Conservation (phyloP, 2,329 filamentous ascomycete species). For the Arthrobotrys sinensis region DNA sequence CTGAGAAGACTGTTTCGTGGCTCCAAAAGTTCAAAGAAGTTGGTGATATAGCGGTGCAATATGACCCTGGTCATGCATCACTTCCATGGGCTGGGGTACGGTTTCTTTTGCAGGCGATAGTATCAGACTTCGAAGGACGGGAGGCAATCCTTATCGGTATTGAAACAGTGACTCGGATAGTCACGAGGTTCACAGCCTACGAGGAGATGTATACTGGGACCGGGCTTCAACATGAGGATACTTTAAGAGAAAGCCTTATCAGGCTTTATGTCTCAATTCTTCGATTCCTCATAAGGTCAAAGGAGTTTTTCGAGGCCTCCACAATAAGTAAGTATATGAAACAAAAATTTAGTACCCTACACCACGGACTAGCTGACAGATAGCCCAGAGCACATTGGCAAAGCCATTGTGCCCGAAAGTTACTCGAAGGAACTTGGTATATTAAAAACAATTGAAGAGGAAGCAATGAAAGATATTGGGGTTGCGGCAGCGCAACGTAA, state of each 20-base stretch:
- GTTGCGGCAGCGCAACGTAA: conserved; percentile 11
- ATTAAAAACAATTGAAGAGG: not conserved
- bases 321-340: not conserved
- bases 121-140: conserved; percentile 15
- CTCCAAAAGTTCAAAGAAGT: conserved; percentile 64
- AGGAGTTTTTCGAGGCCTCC: conserved; percentile 12
- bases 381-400: not conserved
- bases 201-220: conserved; percentile 23
- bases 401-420: not conserved
- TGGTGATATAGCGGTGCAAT: conserved; percentile 63
- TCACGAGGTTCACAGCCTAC: conserved; percentile 15
- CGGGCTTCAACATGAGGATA: not conserved
- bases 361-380: not conserved
- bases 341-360: not conserved
- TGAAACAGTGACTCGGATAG: conserved; percentile 21
- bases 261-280: conserved; percentile 16
- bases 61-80: conserved; percentile 64
- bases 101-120: conserved; percentile 52
- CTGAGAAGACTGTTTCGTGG: conserved; percentile 63
- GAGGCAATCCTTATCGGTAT: conserved; percentile 20
- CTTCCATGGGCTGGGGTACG: conserved; percentile 64
- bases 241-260: not conserved
- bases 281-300: conserved; percentile 18
- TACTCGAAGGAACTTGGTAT: not conserved
- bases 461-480: not conserved